Conservation (phyloP, 202 grass and related monocot species). For the Zizania palustris region DNA sequence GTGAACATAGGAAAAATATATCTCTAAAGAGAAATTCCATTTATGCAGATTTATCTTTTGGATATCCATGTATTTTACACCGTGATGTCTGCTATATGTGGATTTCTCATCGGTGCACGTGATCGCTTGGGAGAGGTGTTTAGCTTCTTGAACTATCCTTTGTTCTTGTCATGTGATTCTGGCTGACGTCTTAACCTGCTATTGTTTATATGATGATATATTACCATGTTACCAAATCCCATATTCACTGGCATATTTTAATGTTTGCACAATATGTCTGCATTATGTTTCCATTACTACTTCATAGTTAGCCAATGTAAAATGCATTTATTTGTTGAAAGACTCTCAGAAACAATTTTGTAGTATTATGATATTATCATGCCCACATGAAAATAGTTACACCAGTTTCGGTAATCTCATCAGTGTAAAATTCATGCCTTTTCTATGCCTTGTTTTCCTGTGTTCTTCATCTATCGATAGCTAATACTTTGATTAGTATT, state of each 20-base stretch:
- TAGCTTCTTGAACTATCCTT: slow-evolving; percentile 37
- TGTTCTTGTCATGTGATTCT: slow-evolving; percentile 13
- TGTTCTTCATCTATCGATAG: background rate
- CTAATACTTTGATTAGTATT: background rate
- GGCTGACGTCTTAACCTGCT: background rate
- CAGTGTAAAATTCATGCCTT: slow-evolving; percentile 8
- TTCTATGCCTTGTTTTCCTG: background rate
- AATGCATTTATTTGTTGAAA: slow-evolving; percentile 6
- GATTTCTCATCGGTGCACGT: slow-evolving; percentile 84
- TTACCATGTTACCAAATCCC: slow-evolving; percentile 4
- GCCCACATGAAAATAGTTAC: background rate
- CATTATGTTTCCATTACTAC: slow-evolving; percentile 3
- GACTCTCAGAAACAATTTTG: background rate
- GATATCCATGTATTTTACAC: slow-evolving; percentile 95
- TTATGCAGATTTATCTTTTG: slow-evolving; percentile 93
- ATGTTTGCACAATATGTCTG: background rate
- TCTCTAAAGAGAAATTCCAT: slow-evolving; percentile 7
- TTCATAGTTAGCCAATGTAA: slow-evolving; percentile 5
- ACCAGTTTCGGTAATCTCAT: background rate
- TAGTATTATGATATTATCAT: background rate
- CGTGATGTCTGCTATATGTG: slow-evolving; percentile 80
- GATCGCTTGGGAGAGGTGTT: slow-evolving; percentile 98
- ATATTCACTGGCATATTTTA: background rate
- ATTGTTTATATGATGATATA: slow-evolving; percentile 1
- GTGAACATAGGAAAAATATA: slow-evolving; percentile 29